These are phyloP conservation scores for Hippophae tibetana DNA, from an alignment of 306 rosid species.

Conservation along the genomic window DNA sequence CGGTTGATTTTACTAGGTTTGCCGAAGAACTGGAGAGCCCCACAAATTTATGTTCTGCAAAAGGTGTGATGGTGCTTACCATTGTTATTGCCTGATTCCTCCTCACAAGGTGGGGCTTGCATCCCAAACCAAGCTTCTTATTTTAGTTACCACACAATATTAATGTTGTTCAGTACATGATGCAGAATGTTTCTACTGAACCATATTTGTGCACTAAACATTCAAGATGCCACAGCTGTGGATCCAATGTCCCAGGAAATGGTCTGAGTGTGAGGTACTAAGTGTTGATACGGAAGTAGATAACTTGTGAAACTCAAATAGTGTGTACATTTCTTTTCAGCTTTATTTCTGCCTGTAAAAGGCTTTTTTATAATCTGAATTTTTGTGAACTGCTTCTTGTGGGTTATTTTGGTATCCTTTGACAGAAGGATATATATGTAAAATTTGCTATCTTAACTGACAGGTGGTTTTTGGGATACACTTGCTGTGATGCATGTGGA, in stretches of 20 bases:
- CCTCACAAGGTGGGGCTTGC: slow-evolving; percentile 73
- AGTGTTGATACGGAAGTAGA: neutral
- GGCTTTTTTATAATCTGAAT: neutral
- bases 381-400: too few relatives aligned
- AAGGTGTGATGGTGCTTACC: slow-evolving; percentile 97
- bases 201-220: slow-evolving; percentile 95
- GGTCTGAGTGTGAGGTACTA: slow-evolving; percentile 90
- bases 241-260: slow-evolving; percentile 92
- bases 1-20: slow-evolving; percentile 46
- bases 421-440: slow-evolving; percentile 15
- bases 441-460: slow-evolving; percentile 14
- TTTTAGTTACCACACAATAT: slow-evolving; percentile 12
- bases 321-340: neutral
- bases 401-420: neutral
- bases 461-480: slow-evolving; percentile 98
- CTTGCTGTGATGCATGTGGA: slow-evolving; percentile 98
- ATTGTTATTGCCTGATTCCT: slow-evolving; percentile 95
- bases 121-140: slow-evolving; percentile 15
- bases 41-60: slow-evolving; percentile 96
- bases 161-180: slow-evolving; percentile 23
- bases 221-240: slow-evolving; percentile 90
- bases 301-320: neutral
- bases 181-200: slow-evolving; percentile 88
- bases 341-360: neutral
- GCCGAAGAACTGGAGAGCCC: slow-evolving; percentile 94